phyloP scores from a whole-genome alignment of 208 protist genomes.

The Acanthamoeba triangularis region DNA sequence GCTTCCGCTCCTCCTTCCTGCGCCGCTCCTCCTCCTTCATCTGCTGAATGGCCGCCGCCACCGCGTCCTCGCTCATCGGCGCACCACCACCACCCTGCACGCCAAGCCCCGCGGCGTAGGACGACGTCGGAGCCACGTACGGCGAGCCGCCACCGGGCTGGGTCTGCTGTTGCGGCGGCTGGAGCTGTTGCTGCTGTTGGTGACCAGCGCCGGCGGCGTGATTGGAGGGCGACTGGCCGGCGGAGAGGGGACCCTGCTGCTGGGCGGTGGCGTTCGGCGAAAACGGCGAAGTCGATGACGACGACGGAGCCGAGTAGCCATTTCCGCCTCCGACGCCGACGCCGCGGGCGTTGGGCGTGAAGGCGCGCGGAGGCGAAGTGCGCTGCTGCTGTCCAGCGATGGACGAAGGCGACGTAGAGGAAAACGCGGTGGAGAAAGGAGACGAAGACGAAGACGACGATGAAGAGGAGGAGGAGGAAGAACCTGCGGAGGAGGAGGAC shows the following conservation, averaged over 20 bases:
- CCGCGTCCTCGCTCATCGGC: background rate
- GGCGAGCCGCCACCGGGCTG: background rate
- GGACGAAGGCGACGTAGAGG: background rate
- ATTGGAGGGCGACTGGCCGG: background rate
- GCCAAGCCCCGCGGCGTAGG: too few species aligned
- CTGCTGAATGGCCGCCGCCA: conserved; percentile 67
- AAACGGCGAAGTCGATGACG: background rate
- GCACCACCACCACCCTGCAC: background rate
- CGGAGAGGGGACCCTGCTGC: background rate
- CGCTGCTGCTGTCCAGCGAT: background rate
- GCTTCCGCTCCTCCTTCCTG: conserved; percentile 80
- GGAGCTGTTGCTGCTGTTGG: too few species aligned
- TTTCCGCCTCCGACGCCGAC: background rate
- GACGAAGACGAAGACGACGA: background rate
- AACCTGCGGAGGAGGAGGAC: background rate
- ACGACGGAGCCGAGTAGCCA: background rate
- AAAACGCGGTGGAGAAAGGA: background rate
- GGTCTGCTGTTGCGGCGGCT: background rate
- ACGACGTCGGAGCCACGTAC: background rate
- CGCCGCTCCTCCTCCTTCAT: conserved; percentile 79
- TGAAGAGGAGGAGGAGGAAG: background rate
- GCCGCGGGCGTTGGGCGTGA: conserved; percentile 8
- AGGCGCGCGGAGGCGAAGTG: conserved; percentile 29
- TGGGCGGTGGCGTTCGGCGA: background rate
- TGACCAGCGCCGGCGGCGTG: background rate